Percentiles rank a stretch among this genome's conserved stretches.
phyloP scores from a whole-genome alignment of 2,329 filamentous ascomycete species.

The Clarireedia paspali region DNA sequence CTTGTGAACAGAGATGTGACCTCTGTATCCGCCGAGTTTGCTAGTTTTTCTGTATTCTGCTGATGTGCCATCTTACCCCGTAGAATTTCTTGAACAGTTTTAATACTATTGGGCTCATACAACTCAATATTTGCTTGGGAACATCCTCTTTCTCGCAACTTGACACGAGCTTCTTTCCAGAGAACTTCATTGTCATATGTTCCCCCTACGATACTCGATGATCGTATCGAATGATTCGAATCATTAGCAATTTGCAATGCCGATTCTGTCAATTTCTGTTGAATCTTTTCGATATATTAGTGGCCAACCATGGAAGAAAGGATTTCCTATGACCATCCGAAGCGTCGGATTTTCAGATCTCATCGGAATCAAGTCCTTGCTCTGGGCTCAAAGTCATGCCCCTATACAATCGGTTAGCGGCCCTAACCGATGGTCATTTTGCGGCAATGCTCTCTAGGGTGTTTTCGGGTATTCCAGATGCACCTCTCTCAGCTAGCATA shows the following conservation, averaged over 20 bases:
- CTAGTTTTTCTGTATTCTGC: not conserved
- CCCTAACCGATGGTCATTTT: too few relatives aligned
- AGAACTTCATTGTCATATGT: not conserved
- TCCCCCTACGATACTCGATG: not conserved
- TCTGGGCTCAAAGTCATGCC: too few relatives aligned
- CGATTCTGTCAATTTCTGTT: not conserved
- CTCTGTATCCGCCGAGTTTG: not conserved
- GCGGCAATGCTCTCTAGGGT: too few relatives aligned
- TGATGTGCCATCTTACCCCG: not conserved
- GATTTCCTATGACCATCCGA: not conserved
- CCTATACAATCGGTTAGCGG: too few relatives aligned
- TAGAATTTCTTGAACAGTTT: not conserved
- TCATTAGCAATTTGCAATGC: not conserved
- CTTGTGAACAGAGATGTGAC: not conserved
- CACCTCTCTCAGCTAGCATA: too few relatives aligned
- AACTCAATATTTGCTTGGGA: not conserved
- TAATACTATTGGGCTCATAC: not conserved
- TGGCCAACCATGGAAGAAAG: not conserved
- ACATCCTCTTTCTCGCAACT: not conserved
- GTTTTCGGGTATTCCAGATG: too few relatives aligned
- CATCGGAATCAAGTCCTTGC: too few relatives aligned
- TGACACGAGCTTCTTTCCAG: not conserved
- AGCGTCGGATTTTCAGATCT: too few relatives aligned
- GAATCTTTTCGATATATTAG: not conserved
- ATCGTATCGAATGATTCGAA: not conserved